phyloP scores from a whole-genome alignment of 768 basidiomycete genomes.

The Sarcodon sp. region DNA sequence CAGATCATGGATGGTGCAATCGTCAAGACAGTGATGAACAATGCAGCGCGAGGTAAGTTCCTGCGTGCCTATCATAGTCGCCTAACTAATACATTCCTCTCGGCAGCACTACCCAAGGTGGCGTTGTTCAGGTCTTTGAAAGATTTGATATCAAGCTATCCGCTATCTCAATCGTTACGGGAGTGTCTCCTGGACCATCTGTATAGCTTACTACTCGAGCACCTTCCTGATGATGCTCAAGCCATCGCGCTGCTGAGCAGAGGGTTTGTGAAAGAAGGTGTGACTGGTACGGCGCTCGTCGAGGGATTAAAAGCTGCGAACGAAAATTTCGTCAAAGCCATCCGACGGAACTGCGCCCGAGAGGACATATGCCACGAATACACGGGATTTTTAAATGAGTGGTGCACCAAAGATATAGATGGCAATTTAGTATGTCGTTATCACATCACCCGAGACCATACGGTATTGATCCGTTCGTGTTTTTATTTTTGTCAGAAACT shows the following conservation, averaged over 20 bases:
- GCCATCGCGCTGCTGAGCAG: slow-evolving; percentile 28
- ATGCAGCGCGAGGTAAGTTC: slow-evolving; percentile 56
- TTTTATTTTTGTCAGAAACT: slow-evolving; percentile 11
- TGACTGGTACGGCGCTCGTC: slow-evolving; percentile 37
- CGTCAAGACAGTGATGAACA: slow-evolving; percentile 63
- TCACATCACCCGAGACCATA: neutral
- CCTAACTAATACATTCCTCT: slow-evolving; percentile 2
- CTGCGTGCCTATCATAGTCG: neutral
- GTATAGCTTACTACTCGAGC: slow-evolving; percentile 24
- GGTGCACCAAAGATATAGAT: slow-evolving; percentile 24
- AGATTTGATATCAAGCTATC: slow-evolving; percentile 27
- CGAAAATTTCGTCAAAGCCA: slow-evolving; percentile 30
- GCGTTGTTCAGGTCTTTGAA: slow-evolving; percentile 30
- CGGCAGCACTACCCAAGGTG: slow-evolving; percentile 25
- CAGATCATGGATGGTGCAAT: slow-evolving; percentile 71
- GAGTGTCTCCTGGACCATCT: slow-evolving; percentile 28
- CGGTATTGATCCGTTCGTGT: neutral
- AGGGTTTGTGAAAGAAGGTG: slow-evolving; percentile 16
- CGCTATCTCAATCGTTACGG: slow-evolving; percentile 26
- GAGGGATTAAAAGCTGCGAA: slow-evolving; percentile 39
- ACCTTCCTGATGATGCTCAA: slow-evolving; percentile 22
- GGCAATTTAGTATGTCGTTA: slow-evolving; percentile 14
- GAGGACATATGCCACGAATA: slow-evolving; percentile 24
- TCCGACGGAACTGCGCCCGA: slow-evolving; percentile 6
- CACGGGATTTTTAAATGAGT: slow-evolving; percentile 31